Conservation (phyloP, 345 rosid genomes). For the Salix suchowensis region DNA sequence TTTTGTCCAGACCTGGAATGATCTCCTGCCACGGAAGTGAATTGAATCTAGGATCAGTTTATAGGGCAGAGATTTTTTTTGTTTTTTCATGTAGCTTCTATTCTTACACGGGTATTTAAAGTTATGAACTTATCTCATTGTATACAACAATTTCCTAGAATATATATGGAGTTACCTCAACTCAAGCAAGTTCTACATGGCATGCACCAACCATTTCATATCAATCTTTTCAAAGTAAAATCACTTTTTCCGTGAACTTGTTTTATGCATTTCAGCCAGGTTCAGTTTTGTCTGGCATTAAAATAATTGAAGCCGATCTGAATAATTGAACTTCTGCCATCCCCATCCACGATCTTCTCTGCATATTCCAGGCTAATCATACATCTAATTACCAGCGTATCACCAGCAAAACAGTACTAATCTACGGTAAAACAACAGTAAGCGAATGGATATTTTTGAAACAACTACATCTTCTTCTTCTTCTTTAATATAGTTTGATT, state of each 20-base stretch:
- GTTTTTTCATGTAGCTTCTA: too few species aligned
- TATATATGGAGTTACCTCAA: neutral
- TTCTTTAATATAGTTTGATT: too few species aligned
- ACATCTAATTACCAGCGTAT: slow-evolving; percentile 45
- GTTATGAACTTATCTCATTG: neutral
- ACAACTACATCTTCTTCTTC: neutral
- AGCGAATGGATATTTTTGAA: neutral
- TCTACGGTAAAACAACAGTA: neutral
- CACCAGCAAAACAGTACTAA: slow-evolving; percentile 2
- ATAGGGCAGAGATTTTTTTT: too few species aligned
- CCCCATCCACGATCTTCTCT: slow-evolving; percentile 45
- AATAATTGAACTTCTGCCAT: slow-evolving; percentile 21
- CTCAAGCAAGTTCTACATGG: neutral
- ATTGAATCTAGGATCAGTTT: neutral
- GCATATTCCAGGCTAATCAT: slow-evolving; percentile 45
- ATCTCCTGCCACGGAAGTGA: slow-evolving; percentile 37
- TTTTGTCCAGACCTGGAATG: slow-evolving; percentile 44
- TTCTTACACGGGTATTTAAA: too few species aligned
- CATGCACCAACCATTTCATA: neutral
- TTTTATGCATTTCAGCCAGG: neutral
- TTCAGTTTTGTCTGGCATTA: neutral
- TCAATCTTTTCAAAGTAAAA: too few species aligned
- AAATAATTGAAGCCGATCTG: neutral
- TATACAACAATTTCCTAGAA: neutral
- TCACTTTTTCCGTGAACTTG: neutral